Base-by-base conservation (phyloP, 2,329 filamentous ascomycete species). In the Monilinia fructigena region DNA sequence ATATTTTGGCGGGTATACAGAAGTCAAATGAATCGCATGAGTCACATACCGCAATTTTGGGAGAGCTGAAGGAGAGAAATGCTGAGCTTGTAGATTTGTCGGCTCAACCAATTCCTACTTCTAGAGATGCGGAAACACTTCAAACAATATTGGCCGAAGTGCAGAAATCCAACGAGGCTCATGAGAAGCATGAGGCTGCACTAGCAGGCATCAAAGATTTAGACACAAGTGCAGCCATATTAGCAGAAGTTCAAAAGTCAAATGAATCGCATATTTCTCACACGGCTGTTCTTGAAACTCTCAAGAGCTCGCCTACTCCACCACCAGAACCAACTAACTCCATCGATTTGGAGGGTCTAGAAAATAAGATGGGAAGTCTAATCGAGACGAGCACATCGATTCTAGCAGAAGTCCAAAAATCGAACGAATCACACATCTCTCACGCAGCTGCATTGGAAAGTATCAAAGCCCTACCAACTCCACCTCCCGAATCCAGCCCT, bases 1-100 rank as follows among this genome's bases (percentile, higher is more conserved):
- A 74, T n/a, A 69, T 75, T 5, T 64, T 74, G 45, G 68, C 73
- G 18, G 73, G 70, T 56, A 67, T 75, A 23, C 66, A 73, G 35
- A 68, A 71, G 64, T 71, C 69, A 5, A 74, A 74, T n/a, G 71
- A 73, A 10, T 71, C 67, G 4, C 72, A 74, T 64, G 65, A 67
- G 12, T 63, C 70, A 12, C 72, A 75, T 68, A 63, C 71, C 26
- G 62, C 67, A 31, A 66, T 60, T 12, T 50, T 73, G 56, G 66
- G 55, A 12, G 68, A 66, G 35, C 53, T 72, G 38, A 72, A 68
- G 58, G 50, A 66, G 40, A 35, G n/a, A 38, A 53, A 26, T 58
- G 18, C 56, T 18, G 28, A 26, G 14, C 6, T 26, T 18, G 55
- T 12, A 20, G 45, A 50, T 40, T 1, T 20, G 35, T 40, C 58